Evolutionary conservation across 163 green algal species (phyloP).

Genomic region (Coccomyxa subellipsoidea): DNA sequence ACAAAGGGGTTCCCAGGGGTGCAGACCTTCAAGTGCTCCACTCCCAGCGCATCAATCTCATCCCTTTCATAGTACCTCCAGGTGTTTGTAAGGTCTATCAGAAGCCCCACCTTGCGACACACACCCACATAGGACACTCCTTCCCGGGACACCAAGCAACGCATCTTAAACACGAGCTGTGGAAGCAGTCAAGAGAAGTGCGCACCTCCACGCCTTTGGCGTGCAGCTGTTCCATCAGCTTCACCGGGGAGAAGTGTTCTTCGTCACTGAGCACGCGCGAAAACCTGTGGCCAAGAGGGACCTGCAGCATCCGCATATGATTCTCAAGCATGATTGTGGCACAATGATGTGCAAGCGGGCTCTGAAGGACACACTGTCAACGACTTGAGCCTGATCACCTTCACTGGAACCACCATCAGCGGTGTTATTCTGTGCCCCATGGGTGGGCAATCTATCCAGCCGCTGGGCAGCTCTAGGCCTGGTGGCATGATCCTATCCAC

Average conservation of each 20-base stretch:
- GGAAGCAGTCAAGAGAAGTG: no score
- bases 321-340: no score
- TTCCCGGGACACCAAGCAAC: no score
- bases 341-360: no score
- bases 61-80: slow-evolving; percentile 73
- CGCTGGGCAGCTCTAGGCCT: slow-evolving; percentile 39
- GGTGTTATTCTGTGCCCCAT: slow-evolving; percentile 33
- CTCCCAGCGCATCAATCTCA: slow-evolving; percentile 26
- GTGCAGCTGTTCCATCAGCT: slow-evolving; percentile 31
- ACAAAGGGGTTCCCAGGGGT: no score
- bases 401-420: slow-evolving; percentile 56
- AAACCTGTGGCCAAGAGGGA: slow-evolving; percentile 55
- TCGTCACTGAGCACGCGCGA: slow-evolving; percentile 32
- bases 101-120: slow-evolving; percentile 55
- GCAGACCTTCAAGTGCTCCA: slow-evolving; percentile 46
- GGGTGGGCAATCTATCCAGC: slow-evolving; percentile 59
- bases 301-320: slow-evolving; percentile 43
- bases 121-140: no score
- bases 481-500: neutral
- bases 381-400: slow-evolving; percentile 30
- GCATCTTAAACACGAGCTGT: no score
- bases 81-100: slow-evolving; percentile 85
- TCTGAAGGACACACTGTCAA: no score
- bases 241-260: slow-evolving; percentile 44
- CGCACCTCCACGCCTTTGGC: slow-evolving; percentile 24